phyloP scores from a whole-genome alignment of 768 basidiomycete genomes.

The Leccinum longicurvipes region DNA sequence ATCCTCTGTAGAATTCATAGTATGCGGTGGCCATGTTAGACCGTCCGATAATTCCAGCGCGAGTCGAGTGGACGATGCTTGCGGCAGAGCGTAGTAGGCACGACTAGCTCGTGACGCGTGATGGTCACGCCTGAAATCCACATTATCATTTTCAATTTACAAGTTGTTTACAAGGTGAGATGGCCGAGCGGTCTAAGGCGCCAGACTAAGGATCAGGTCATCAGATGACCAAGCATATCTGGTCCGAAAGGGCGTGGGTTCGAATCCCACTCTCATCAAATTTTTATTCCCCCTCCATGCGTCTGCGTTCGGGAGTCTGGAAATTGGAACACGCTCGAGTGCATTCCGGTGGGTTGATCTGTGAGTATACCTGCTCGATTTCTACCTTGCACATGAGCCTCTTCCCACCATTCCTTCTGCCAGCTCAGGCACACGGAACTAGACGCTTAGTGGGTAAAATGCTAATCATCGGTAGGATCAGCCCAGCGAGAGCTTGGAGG shows the following conservation, averaged over 20 bases:
- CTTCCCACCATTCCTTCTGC: too few species aligned
- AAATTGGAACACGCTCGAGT: too few species aligned
- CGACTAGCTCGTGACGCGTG: constrained; percentile 19
- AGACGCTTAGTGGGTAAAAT: too few species aligned
- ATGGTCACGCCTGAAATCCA: constrained; percentile 14
- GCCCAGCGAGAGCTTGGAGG: too few species aligned
- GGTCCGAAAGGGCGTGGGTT: constrained; percentile 42
- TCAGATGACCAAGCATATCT: constrained; percentile 29
- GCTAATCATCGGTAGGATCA: too few species aligned
- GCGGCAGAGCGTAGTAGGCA: background rate
- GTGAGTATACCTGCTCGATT: too few species aligned
- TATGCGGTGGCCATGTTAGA: constrained; percentile 72
- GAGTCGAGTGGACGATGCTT: constrained; percentile 4
- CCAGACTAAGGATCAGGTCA: constrained; percentile 51
- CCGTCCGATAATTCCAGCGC: constrained; percentile 4
- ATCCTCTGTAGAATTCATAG: constrained; percentile 91
- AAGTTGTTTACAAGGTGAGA: constrained; percentile 30
- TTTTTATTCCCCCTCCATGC: too few species aligned
- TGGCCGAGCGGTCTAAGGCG: constrained; percentile 64
- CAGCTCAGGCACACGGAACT: too few species aligned
- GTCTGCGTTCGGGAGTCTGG: too few species aligned
- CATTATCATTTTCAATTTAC: background rate
- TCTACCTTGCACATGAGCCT: too few species aligned
- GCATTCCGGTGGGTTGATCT: too few species aligned
- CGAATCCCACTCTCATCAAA: constrained; percentile 39